Evolutionary conservation across 208 protist species (phyloP).

Genomic region (Kentomonas sorsogonicus): DNA sequence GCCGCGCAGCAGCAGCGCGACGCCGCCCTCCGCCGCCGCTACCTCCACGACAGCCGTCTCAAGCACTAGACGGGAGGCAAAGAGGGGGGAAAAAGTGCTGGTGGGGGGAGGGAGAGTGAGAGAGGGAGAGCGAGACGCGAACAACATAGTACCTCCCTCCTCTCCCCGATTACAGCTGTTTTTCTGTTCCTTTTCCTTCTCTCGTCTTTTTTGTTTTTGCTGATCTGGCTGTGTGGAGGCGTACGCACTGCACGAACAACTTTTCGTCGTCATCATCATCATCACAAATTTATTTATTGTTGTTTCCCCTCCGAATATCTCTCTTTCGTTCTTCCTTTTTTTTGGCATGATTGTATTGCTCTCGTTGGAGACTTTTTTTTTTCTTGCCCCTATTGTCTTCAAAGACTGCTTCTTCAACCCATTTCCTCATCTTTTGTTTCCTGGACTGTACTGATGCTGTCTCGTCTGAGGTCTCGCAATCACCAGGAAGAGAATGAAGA

Average conservation of each 20-base stretch:
- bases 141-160: too few relatives aligned
- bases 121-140: too few relatives aligned
- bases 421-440: background rate
- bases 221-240: too few relatives aligned
- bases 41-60: conserved; percentile 52
- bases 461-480: background rate
- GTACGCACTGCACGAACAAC: too few relatives aligned
- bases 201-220: too few relatives aligned
- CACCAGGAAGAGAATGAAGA: background rate
- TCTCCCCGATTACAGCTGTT: background rate
- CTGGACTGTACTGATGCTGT: background rate
- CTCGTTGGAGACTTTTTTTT: background rate
- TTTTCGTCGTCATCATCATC: too few relatives aligned
- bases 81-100: too few relatives aligned
- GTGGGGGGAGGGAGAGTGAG: too few relatives aligned
- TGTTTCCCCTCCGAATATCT: conserved; percentile 5
- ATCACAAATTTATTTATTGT: too few relatives aligned
- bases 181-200: background rate
- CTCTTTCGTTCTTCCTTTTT: conserved; percentile 13
- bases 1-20: conserved; percentile 77
- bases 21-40: conserved; percentile 72
- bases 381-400: too few relatives aligned
- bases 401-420: background rate
- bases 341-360: conserved; percentile 11
- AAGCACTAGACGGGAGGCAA: conserved; percentile 24